Percentiles rank a stretch among this genome's conserved stretches.
These are phyloP conservation scores for Paxillus rubicundulus DNA, from an alignment of 768 basidiomycete species.

Conservation along the genomic window DNA sequence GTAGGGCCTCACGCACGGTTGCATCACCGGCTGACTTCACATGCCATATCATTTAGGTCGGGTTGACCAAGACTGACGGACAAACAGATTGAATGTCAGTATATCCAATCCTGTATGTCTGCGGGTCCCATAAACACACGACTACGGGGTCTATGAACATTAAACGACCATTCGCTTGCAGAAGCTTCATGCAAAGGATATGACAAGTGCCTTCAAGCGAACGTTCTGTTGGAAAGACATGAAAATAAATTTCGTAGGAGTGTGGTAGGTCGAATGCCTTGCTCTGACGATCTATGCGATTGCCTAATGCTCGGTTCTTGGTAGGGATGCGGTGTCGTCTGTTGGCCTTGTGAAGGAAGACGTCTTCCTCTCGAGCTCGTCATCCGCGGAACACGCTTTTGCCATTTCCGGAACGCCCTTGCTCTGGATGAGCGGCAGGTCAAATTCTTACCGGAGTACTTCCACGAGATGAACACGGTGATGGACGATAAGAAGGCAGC, in stretches of 20 bases:
- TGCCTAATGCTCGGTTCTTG: background rate
- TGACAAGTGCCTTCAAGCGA: conserved; percentile 36
- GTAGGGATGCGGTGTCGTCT: conserved; percentile 64
- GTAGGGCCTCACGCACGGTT: conserved; percentile 9
- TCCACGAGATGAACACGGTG: conserved; percentile 24
- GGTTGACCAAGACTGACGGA: conserved; percentile 25
- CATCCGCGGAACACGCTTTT: conserved; percentile 51
- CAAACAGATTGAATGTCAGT: conserved; percentile 26
- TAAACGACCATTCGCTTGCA: conserved; percentile 13
- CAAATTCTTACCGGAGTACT: conserved; percentile 50
- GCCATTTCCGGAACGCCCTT: conserved; percentile 61
- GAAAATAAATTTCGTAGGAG: conserved; percentile 48
- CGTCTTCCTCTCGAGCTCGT: conserved; percentile 51
- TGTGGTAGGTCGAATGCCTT: conserved; percentile 38
- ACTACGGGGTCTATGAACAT: conserved; percentile 15
- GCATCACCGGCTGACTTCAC: background rate
- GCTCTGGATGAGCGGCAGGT: conserved; percentile 57
- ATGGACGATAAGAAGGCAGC: conserved; percentile 29
- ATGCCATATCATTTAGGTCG: conserved; percentile 20
- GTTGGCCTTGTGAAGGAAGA: conserved; percentile 50
- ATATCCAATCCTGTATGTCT: background rate
- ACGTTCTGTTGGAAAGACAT: conserved; percentile 44
- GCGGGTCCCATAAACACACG: background rate
- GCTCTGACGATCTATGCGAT: background rate
- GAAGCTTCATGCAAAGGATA: conserved; percentile 15